phyloP scores from a whole-genome alignment of 2,329 filamentous ascomycete species.

The Hypoxylon sp. region DNA sequence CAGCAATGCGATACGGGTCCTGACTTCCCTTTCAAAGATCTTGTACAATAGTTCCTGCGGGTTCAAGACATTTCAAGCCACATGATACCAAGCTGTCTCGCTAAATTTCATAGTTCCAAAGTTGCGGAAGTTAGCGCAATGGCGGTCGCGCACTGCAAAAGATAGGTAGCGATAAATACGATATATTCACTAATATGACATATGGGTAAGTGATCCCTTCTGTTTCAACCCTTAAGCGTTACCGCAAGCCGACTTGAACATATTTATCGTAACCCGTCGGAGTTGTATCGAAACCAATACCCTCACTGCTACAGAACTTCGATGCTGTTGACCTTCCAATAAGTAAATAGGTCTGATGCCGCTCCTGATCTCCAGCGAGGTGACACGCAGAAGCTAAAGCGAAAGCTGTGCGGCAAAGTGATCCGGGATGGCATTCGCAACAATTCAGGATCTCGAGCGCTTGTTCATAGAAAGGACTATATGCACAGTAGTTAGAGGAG shows the following conservation, averaged over 20 bases:
- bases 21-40: not conserved
- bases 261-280: not conserved
- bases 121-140: too few relatives aligned
- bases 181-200: not conserved
- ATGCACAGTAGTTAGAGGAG: not conserved
- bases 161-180: too few relatives aligned
- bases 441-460: slow-evolving; percentile 3
- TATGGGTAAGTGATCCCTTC: not conserved
- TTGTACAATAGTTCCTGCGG: too few relatives aligned
- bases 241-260: slow-evolving; percentile 12
- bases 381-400: not conserved
- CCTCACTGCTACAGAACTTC: not conserved
- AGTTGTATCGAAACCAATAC: not conserved
- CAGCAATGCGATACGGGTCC: not conserved
- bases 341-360: not conserved
- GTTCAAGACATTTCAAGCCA: too few relatives aligned
- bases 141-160: too few relatives aligned
- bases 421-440: slow-evolving; percentile 13
- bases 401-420: slow-evolving; percentile 6
- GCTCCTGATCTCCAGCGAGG: not conserved
- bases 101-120: too few relatives aligned
- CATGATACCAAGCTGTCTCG: too few relatives aligned
- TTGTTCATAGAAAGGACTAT: slow-evolving; percentile 11
- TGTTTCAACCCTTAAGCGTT: not conserved
- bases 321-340: not conserved